phyloP scores from a whole-genome alignment of 1,139 yeast genomes.

The Debaryomyces robertsiae region DNA sequence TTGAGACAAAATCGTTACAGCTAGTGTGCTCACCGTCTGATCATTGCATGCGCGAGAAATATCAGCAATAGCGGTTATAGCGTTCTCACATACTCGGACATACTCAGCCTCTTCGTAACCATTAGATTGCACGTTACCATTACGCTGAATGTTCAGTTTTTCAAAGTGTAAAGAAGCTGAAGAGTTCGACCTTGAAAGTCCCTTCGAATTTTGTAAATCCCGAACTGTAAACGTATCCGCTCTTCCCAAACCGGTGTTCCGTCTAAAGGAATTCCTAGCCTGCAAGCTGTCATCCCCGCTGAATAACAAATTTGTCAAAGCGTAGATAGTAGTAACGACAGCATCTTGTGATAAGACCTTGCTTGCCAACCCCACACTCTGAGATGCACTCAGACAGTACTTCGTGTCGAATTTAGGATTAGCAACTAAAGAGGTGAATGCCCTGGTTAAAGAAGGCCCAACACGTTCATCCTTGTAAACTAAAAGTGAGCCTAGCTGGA shows the following conservation, averaged over 20 bases:
- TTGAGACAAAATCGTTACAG: constrained; percentile 82
- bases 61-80: constrained; percentile 71
- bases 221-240: constrained; percentile 21
- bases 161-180: constrained; percentile 9
- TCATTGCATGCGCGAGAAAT: constrained; percentile 72
- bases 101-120: constrained; percentile 36
- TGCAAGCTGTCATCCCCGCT: constrained; percentile 49
- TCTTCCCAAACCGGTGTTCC: constrained; percentile 26
- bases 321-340: constrained; percentile 83
- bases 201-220: constrained; percentile 4
- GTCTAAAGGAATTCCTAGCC: constrained; percentile 29
- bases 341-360: constrained; percentile 70
- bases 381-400: constrained; percentile 40
- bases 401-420: constrained; percentile 39
- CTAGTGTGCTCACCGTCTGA: constrained; percentile 74
- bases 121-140: constrained; percentile 11
- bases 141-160: constrained; percentile 3
- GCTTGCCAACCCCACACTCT: constrained; percentile 47
- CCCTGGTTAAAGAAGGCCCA: constrained; percentile 51
- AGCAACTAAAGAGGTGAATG: constrained; percentile 51
- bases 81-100: constrained; percentile 53
- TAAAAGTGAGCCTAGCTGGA: constrained; percentile 58
- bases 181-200: constrained; percentile 14
- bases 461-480: constrained; percentile 48
- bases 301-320: constrained; percentile 73